Conservation (phyloP, 371 early-diverging fungal genomes). For the Mortierella polycephala region DNA sequence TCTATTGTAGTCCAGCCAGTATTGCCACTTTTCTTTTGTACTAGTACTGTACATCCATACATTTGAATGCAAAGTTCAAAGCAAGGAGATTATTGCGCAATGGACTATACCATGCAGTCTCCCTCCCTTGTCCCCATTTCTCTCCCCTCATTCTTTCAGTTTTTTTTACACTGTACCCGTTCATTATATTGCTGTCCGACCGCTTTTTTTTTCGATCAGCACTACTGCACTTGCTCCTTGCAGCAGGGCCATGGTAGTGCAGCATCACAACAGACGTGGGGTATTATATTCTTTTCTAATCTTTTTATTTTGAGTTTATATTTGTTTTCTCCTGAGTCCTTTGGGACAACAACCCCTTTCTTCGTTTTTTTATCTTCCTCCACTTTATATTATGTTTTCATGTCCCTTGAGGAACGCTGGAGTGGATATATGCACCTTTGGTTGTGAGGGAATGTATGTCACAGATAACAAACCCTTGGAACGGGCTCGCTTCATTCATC, state of each 20-base stretch:
- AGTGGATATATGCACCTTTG: too few relatives aligned
- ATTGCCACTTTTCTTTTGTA: not conserved
- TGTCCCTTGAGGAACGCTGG: slow-evolving; percentile 17
- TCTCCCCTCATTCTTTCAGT: slow-evolving; percentile 12
- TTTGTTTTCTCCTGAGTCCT: slow-evolving; percentile 4
- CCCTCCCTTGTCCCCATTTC: slow-evolving; percentile 20
- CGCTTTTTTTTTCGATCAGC: not conserved
- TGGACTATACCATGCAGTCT: slow-evolving; percentile 4
- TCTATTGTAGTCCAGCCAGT: not conserved
- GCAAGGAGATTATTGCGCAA: slow-evolving; percentile 17
- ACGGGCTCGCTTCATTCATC: not conserved
- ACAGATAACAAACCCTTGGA: not conserved
- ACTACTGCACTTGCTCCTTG: too few relatives aligned
- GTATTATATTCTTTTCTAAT: slow-evolving; percentile 3
- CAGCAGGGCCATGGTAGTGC: not conserved
- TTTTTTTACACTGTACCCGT: not conserved
- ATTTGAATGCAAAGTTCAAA: slow-evolving; percentile 2
- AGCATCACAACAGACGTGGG: slow-evolving; percentile 1
- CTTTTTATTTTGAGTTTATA: not conserved
- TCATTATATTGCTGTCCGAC: not conserved
- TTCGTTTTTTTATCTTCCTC: not conserved
- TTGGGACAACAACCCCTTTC: slow-evolving; percentile 9
- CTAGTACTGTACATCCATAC: not conserved
- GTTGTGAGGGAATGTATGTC: too few relatives aligned
- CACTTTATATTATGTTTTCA: not conserved